A percentile compares a stretch with the other conserved stretches of the same genome.
Conservation (phyloP, 208 protist species). For the Wallacemonas sp. region DNA sequence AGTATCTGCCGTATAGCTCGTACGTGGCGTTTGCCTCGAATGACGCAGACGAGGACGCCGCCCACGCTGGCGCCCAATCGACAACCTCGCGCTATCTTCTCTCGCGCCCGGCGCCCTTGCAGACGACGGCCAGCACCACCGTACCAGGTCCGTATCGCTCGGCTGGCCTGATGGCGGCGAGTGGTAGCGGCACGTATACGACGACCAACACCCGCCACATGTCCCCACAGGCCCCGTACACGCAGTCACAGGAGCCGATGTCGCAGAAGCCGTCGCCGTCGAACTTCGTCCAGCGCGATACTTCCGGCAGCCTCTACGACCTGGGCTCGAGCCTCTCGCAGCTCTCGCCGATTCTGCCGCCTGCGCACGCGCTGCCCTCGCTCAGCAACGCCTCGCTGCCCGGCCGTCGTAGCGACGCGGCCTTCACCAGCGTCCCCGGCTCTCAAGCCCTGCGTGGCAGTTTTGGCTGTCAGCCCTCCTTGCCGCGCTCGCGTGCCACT, state of each 20-base stretch:
- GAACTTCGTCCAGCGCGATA: neutral
- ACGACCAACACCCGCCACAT: neutral
- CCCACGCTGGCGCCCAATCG: neutral
- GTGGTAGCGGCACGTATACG: neutral
- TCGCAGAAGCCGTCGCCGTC: no score
- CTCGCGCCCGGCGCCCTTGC: neutral
- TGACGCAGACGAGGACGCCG: neutral
- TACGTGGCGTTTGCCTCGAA: neutral
- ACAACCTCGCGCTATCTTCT: neutral
- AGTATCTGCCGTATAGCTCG: slow-evolving; percentile 6
- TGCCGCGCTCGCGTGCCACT: slow-evolving; percentile 2
- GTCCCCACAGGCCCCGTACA: neutral
- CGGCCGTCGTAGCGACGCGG: neutral
- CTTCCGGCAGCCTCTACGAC: neutral
- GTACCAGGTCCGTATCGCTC: no score
- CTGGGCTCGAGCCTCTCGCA: neutral
- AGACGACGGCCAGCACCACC: neutral
- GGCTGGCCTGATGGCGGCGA: no score
- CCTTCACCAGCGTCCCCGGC: neutral
- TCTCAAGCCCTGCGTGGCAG: neutral
- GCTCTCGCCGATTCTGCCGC: slow-evolving; percentile 2
- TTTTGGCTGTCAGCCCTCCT: neutral
- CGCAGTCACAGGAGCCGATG: no score
- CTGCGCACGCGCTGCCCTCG: neutral
- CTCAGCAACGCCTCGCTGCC: slow-evolving; percentile 4